Base-by-base conservation (phyloP, 2,329 filamentous ascomycete genomes). In the Apiospora koreana region DNA sequence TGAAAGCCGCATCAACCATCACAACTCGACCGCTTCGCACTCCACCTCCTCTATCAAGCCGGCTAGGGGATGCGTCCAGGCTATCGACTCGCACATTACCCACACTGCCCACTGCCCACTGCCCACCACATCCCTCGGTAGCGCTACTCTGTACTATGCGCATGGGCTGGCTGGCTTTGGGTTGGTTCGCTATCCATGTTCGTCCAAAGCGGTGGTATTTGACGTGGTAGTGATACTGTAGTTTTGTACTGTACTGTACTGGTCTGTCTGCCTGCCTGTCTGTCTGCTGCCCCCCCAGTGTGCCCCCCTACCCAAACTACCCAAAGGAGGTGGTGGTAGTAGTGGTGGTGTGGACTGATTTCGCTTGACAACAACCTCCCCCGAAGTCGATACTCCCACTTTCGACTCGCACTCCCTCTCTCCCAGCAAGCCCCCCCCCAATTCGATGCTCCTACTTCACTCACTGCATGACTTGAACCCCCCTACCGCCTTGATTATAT, bases 91-190 rank as follows among this genome's bases (percentile, higher is more conserved):
- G n/a, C 54, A 62, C 31, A 38, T 62, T 62, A 62, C n/a, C 54
- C n/a, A n/a, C n/a, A n/a, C n/a, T n/a, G n/a, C n/a, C n/a, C n/a
- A n/a, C n/a, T n/a, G n/a, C n/a, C n/a, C 54, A 62, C 54, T 62
- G 54, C 54, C 54, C 54, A 62, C 54, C 54, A 62, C 54, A 14
- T 62, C 54, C 54, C 54, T 62, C 54, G 54, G 54, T 62, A 62
- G 54, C 54, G 38, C 54, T 62, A 62, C 41, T 43, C 14, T 43
- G 41, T 43, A 43, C 54, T 62, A 38, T 62, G 54, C 54, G 54
- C 54, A 62, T 62, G 54, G 54, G 54, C 54, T 62, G 54, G 54
- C 54, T 8, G 54, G 54, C 54, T 62, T 62, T 62, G 54, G 50
- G 50, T 58, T 58, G 50, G 50, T 58, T 58, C 28, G 50, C 50